These are phyloP conservation scores for Ogataea saltuana DNA, from an alignment of 805 yeast genomes.

Conservation along the genomic window DNA sequence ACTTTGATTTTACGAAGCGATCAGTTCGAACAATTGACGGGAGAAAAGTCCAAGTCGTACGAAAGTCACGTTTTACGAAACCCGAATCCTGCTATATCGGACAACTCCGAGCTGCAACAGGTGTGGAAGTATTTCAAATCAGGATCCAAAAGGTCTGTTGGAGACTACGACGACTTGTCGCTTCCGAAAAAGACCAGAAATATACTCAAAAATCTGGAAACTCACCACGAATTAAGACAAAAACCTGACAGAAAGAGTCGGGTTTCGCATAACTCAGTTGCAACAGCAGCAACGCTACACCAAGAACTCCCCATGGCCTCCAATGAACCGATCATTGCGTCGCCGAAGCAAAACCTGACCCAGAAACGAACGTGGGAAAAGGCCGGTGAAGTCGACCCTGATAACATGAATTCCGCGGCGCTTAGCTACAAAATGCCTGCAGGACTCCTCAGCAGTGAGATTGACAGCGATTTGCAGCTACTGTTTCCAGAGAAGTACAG, in stretches of 20 bases:
- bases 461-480: conserved; percentile 30
- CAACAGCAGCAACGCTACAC: background rate
- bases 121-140: conserved; percentile 18
- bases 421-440: conserved; percentile 31
- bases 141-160: background rate
- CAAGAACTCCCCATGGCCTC: no score
- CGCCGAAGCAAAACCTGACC: no score
- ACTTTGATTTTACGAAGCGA: conserved; percentile 34
- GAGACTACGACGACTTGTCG: no score
- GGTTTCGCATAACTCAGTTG: conserved; percentile 1
- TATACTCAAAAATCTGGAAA: conserved; percentile 6
- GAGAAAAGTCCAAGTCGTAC: conserved; percentile 28
- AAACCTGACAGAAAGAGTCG: conserved; percentile 1
- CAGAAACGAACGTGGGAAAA: background rate
- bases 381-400: conserved; percentile 8
- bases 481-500: conserved; percentile 8
- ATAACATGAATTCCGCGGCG: conserved; percentile 12
- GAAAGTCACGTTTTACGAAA: conserved; percentile 27
- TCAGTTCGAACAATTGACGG: conserved; percentile 36
- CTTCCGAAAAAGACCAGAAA: conserved; percentile 4
- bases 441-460: conserved; percentile 28
- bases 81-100: conserved; percentile 21
- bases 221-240: conserved; percentile 7
- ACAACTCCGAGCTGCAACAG: conserved; percentile 24
- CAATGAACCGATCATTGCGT: no score